Conservation (phyloP, 2,329 filamentous ascomycete species). For the Monosporascus sp. region DNA sequence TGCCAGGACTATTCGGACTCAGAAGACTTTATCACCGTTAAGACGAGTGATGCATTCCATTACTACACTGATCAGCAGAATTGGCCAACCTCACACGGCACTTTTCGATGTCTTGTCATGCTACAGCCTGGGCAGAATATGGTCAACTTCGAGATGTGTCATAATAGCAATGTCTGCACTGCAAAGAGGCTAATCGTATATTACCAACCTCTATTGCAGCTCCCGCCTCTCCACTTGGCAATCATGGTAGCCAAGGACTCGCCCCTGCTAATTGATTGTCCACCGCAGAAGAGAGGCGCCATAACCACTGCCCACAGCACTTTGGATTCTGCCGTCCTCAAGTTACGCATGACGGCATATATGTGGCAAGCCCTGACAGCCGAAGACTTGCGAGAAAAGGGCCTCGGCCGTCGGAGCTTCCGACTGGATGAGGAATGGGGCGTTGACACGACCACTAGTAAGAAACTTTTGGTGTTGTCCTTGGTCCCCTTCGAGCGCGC, state of each 20-base stretch:
- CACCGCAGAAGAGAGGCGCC: slow-evolving; percentile 51
- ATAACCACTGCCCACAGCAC: slow-evolving; percentile 44
- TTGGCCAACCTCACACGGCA: slow-evolving; percentile 4
- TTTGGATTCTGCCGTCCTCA: slow-evolving; percentile 59
- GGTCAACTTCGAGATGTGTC: slow-evolving; percentile 5
- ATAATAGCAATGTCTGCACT: background rate
- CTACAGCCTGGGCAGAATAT: slow-evolving; percentile 6
- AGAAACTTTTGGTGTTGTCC: too few species aligned
- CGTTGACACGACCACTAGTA: slow-evolving; percentile 42
- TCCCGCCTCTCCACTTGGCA: slow-evolving; percentile 64
- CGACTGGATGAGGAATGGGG: slow-evolving; percentile 71
- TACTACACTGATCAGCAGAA: slow-evolving; percentile 3
- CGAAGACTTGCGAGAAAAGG: slow-evolving; percentile 66
- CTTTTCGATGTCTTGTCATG: slow-evolving; percentile 10
- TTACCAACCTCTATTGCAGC: slow-evolving; percentile 51
- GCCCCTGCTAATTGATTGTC: slow-evolving; percentile 61
- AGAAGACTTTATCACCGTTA: slow-evolving; percentile 6
- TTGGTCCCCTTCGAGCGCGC: too few species aligned
- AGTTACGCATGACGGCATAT: slow-evolving; percentile 69
- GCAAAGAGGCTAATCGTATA: slow-evolving; percentile 6
- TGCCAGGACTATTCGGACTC: background rate
- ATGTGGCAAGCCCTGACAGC: slow-evolving; percentile 73
- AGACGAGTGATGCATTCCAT: slow-evolving; percentile 4
- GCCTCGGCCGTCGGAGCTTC: slow-evolving; percentile 64
- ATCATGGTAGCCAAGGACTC: slow-evolving; percentile 67